Evolutionary conservation across 2,329 filamentous ascomycete species (phyloP).

Genomic region (Apiospora saccharicola): DNA sequence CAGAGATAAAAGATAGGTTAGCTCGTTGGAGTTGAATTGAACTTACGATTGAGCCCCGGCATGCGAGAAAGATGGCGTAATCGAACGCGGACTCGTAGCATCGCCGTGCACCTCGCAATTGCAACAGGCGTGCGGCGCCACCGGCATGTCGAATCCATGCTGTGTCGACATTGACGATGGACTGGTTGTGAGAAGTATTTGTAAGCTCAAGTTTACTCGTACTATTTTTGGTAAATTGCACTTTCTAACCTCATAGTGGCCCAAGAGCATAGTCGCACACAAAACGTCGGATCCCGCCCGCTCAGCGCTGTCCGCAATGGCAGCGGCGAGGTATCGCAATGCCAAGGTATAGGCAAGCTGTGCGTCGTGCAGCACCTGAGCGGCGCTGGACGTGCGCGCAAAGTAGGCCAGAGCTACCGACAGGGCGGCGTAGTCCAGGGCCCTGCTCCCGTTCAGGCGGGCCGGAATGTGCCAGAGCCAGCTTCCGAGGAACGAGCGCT

Average conservation of each 20-base stretch:
- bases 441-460: not conserved
- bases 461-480: slow-evolving; percentile 8
- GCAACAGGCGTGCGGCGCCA: not conserved
- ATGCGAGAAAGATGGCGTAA: slow-evolving; percentile 13
- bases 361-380: not conserved
- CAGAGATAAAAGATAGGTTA: too few species aligned
- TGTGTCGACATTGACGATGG: not conserved
- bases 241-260: not conserved
- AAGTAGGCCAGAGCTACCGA: not conserved
- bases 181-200: too few species aligned
- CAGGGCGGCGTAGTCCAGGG: slow-evolving; percentile 4
- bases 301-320: not conserved
- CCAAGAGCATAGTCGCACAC: not conserved
- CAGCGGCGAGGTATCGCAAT: not conserved
- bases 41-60: not conserved
- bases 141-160: slow-evolving; percentile 2
- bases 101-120: not conserved
- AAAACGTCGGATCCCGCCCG: not conserved
- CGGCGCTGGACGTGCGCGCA: not conserved
- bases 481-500: not conserved
- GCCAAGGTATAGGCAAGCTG: not conserved
- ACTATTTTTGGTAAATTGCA: not conserved
- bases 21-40: too few species aligned
- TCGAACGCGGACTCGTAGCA: not conserved
- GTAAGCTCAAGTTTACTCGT: too few species aligned